Evolutionary conservation across 192 early-diverging fungal genomes (phyloP).

Genomic region (Backusella tarrabulga): DNA sequence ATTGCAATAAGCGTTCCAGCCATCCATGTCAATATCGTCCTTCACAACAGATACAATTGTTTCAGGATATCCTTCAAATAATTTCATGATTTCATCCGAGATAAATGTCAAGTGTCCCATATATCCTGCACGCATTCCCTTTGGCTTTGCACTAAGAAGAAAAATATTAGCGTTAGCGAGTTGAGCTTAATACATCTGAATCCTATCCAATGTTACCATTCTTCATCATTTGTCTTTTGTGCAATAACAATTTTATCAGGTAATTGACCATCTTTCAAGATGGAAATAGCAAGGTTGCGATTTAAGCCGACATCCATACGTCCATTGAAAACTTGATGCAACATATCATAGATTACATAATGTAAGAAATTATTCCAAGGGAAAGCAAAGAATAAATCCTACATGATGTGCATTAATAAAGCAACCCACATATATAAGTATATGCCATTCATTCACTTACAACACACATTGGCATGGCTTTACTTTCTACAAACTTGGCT

Average conservation of each 20-base stretch:
- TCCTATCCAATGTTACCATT: slow-evolving; percentile 53
- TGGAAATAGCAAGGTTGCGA: slow-evolving; percentile 53
- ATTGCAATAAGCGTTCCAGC: slow-evolving; percentile 53
- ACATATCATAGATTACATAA: slow-evolving; percentile 97
- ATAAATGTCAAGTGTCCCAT: slow-evolving; percentile 99
- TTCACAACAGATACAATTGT: slow-evolving; percentile 34
- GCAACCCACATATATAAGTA: not conserved
- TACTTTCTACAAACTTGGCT: slow-evolving; percentile 62
- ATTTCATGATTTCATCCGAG: slow-evolving; percentile 89
- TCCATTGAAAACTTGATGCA: slow-evolving; percentile 96
- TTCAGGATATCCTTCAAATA: slow-evolving; percentile 68
- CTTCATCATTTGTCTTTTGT: slow-evolving; percentile 79
- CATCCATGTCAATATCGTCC: slow-evolving; percentile 47
- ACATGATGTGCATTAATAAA: not conserved
- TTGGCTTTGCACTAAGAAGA: slow-evolving; percentile 64
- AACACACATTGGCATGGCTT: slow-evolving; percentile 62
- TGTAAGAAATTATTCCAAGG: slow-evolving; percentile 99
- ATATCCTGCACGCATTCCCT: slow-evolving; percentile 89
- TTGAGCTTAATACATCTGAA: no score
- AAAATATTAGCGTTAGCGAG: not conserved
- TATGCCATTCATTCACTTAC: slow-evolving; percentile 19
- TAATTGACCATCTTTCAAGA: slow-evolving; percentile 85
- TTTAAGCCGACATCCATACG: slow-evolving; percentile 70
- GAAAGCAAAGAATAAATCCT: slow-evolving; percentile 89
- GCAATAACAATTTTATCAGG: slow-evolving; percentile 84